Conservation (phyloP, 202 grass and related monocot genomes). For the Hordeum pubiflorum region DNA sequence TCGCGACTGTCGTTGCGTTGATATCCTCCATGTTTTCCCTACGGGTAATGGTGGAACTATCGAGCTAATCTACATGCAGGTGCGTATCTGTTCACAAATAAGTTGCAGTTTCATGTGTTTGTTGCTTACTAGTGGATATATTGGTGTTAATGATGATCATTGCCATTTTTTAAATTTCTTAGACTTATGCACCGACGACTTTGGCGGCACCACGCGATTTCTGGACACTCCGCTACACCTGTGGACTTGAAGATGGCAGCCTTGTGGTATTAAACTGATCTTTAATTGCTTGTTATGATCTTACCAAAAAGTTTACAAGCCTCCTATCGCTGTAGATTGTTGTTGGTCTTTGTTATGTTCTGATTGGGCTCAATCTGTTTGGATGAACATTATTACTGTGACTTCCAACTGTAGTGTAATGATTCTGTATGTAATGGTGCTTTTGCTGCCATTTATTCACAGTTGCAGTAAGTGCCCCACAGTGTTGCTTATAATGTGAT, state of each 20-base stretch:
- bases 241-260: slow-evolving; percentile 90
- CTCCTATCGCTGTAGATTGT: not conserved
- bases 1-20: slow-evolving; percentile 74
- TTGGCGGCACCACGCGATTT: slow-evolving; percentile 71
- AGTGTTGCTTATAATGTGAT: not conserved
- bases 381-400: not conserved
- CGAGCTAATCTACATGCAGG: slow-evolving; percentile 99
- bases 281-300: not conserved
- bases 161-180: slow-evolving; percentile 18
- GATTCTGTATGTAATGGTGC: not conserved
- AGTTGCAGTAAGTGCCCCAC: not conserved
- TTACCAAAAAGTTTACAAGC: not conserved
- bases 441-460: not conserved
- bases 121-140: slow-evolving; percentile 5
- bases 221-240: slow-evolving; percentile 90
- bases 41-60: slow-evolving; percentile 89
- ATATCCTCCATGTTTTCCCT: slow-evolving; percentile 70
- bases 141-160: not conserved
- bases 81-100: slow-evolving; percentile 12
- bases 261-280: slow-evolving; percentile 67
- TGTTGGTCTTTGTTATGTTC: not conserved
- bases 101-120: not conserved
- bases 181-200: slow-evolving; percentile 91
- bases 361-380: not conserved
- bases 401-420: not conserved